Conservation (phyloP, 1,139 yeast genomes). For the Candida mesenterica region DNA sequence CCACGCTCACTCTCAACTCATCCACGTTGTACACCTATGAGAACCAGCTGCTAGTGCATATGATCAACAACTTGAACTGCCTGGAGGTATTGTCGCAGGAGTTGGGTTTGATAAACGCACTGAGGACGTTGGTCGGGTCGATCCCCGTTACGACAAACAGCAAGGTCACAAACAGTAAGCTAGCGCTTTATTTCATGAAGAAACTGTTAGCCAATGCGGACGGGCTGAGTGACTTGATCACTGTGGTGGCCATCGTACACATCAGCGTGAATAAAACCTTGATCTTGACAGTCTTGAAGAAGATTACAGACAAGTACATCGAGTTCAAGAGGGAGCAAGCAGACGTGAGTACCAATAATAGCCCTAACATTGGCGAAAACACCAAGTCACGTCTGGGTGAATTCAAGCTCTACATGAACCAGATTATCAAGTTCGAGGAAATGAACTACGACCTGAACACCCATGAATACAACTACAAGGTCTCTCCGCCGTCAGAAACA, state of each 20-base stretch:
- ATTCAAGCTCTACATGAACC: conserved; percentile 52
- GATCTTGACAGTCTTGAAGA: conserved; percentile 47
- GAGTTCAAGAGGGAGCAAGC: conserved; percentile 36
- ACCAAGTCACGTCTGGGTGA: conserved; percentile 36
- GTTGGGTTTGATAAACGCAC: conserved; percentile 50
- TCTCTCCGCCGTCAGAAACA: conserved; percentile 9
- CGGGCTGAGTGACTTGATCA: conserved; percentile 50
- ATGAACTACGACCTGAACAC: conserved; percentile 40
- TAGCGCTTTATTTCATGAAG: conserved; percentile 51
- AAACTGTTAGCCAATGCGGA: conserved; percentile 39
- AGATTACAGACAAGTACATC: conserved; percentile 48
- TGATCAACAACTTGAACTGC: conserved; percentile 44
- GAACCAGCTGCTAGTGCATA: conserved; percentile 40
- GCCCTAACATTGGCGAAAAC: conserved; percentile 15
- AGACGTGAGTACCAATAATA: conserved; percentile 9
- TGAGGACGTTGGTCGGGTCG: conserved; percentile 45
- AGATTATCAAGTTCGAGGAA: conserved; percentile 51
- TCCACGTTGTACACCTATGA: conserved; percentile 58
- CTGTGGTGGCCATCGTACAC: conserved; percentile 49
- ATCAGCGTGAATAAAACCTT: conserved; percentile 43
- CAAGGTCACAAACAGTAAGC: conserved; percentile 30
- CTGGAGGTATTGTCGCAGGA: conserved; percentile 56
- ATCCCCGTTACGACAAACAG: conserved; percentile 33
- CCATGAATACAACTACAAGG: conserved; percentile 35
- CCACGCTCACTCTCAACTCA: conserved; percentile 52